Evolutionary conservation across 495 filamentous ascomycete species (phyloP).

Genomic region (Glutinoglossum americanum): DNA sequence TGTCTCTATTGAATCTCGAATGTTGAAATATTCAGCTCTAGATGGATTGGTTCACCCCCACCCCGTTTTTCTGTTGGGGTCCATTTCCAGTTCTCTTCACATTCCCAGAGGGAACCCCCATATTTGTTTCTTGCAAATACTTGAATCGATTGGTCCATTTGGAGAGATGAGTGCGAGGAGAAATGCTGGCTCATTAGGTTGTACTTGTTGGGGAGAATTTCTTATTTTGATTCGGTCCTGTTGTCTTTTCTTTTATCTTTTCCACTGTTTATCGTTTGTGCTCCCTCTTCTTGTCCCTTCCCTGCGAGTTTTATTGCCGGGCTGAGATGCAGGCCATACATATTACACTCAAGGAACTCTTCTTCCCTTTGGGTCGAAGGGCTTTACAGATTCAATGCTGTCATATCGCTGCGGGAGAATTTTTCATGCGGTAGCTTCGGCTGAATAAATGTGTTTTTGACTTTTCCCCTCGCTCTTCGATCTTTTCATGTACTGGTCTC

Average conservation of each 20-base stretch:
- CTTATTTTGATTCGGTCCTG: not conserved
- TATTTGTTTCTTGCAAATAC: not conserved
- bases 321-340: not conserved
- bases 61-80: not conserved
- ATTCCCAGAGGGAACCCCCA: not conserved
- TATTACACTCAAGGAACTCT: not conserved
- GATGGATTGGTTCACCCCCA: not conserved
- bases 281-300: not conserved
- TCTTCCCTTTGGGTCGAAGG: constrained; percentile 7
- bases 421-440: not conserved
- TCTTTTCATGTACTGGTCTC: not conserved
- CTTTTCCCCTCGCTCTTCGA: not conserved
- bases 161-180: not conserved
- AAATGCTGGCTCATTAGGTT: not conserved
- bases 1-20: not conserved
- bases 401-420: constrained; percentile 8
- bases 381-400: constrained; percentile 5
- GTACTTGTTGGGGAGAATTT: not conserved
- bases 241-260: constrained; percentile 1
- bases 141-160: not conserved
- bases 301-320: not conserved
- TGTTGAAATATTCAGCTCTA: not conserved
- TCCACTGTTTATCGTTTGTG: not conserved
- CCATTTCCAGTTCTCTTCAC: not conserved
- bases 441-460: not conserved